Percentiles rank a stretch among this genome's conserved stretches.
Evolutionary conservation across 2,329 filamentous ascomycete species (phyloP).

Genomic region (Albifimbria verrucaria): DNA sequence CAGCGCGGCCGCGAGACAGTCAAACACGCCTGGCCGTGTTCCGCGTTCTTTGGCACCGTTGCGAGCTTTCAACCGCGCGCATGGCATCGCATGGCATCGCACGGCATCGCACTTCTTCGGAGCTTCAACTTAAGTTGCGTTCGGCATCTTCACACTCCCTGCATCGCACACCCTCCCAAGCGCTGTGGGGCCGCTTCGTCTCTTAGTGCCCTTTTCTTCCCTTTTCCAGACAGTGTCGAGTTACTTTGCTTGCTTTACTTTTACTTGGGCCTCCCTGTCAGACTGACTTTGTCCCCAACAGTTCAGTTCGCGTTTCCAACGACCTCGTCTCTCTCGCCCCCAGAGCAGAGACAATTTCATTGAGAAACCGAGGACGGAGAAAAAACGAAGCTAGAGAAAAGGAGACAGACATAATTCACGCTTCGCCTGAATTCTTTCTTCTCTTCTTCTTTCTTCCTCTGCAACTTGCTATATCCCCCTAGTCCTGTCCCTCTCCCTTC

Average conservation of each 20-base stretch:
- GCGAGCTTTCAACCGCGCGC: too few species aligned
- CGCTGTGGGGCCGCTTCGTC: neutral
- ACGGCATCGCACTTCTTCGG: too few species aligned
- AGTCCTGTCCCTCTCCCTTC: neutral
- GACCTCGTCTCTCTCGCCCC: neutral
- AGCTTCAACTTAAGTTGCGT: neutral
- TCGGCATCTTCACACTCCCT: neutral
- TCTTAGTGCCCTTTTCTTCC: neutral
- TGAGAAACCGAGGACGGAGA: neutral
- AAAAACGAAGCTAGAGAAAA: neutral
- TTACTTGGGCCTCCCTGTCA: neutral
- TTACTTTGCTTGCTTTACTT: too few species aligned
- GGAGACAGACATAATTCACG: neutral
- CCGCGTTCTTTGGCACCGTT: too few species aligned
- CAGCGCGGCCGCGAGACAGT: too few species aligned
- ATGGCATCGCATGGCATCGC: too few species aligned
- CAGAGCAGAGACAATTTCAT: neutral
- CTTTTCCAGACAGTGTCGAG: too few species aligned
- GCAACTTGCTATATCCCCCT: neutral
- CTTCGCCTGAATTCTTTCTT: neutral
- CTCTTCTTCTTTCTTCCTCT: neutral
- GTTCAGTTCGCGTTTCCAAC: neutral
- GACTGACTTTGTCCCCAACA: neutral
- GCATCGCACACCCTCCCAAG: neutral
- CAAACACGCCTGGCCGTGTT: too few species aligned